Base-by-base conservation (phyloP, 2,329 filamentous ascomycete genomes). In the Achaetomium macrosporum region DNA sequence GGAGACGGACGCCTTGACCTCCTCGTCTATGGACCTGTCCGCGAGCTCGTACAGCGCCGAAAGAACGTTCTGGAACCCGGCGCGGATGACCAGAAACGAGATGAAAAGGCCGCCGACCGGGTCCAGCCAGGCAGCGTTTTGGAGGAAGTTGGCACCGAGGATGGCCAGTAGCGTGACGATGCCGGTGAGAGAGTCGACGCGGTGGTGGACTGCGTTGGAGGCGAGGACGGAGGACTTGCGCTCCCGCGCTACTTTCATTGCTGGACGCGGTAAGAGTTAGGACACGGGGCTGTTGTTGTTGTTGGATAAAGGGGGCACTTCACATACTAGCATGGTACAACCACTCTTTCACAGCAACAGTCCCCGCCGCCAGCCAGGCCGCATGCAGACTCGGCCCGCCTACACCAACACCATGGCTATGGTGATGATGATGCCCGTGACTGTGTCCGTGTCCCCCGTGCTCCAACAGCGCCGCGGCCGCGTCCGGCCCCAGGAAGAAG, bases 151-250 rank as follows among this genome's bases (percentile, higher is more conserved):
- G 44, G 91, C 90, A 42, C 90, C 91, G 16, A 90, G 82, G 63
- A 99, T 96, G 20, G 89, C 92, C 53, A 87, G 77, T 30, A 97
- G 79, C 2, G 93, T 95, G 51, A 97, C 93, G 63, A 97, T 88
- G 59, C 92, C 92, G 1, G 93, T 99, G 52, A 96, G 79, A 54
- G 90, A 96, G 71, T 99, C 93, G 66, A 99, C 85, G 56, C 93
- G 89, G 74, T 97, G 93, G 72, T 99, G 93, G 60, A 97, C 80
- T 54, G 93, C 92, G 66, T 99, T 99, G 54, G 91, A 96, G 37
- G 92, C 91, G 20, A 99, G 82, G 55, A 99, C 90, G 7, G 91
- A 95, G 12, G 92, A 97, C 67, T 96, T 95, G 68, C 92, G 88
- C 71, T 96, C 89, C 63, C 84, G 84, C 42, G 93, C 93, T 56